Evolutionary conservation across 1,284 basidiomycete genomes (phyloP).

Genomic region (Schizopora paradoxa): DNA sequence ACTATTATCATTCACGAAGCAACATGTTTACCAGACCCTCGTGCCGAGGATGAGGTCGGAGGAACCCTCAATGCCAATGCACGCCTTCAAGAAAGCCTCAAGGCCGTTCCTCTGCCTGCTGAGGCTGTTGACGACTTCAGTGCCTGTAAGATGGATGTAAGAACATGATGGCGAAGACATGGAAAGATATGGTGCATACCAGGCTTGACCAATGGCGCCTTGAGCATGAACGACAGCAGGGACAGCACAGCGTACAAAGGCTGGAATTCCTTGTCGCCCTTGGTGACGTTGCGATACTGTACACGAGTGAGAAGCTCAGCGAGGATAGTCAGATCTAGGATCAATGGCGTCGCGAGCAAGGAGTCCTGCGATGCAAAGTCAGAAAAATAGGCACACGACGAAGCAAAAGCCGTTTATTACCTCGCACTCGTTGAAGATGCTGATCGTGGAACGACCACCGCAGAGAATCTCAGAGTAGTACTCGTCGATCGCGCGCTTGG

Average conservation of each 20-base stretch:
- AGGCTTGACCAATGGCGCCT: slow-evolving; percentile 97
- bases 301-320: slow-evolving; percentile 94
- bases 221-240: slow-evolving; percentile 92
- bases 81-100: slow-evolving; percentile 91
- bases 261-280: slow-evolving; percentile 54
- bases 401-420: slow-evolving; percentile 33
- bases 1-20: too few species aligned
- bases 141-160: slow-evolving; percentile 34
- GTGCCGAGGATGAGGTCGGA: slow-evolving; percentile 81
- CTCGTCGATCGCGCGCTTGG: slow-evolving; percentile 97
- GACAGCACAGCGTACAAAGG: slow-evolving; percentile 86
- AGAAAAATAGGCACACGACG: slow-evolving; percentile 14
- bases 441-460: slow-evolving; percentile 77
- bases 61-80: slow-evolving; percentile 80
- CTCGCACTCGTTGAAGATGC: slow-evolving; percentile 97
- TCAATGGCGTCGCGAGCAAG: slow-evolving; percentile 91
- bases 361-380: slow-evolving; percentile 62
- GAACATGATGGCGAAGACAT: not conserved
- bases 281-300: slow-evolving; percentile 66
- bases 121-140: slow-evolving; percentile 93
- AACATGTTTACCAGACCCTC: slow-evolving; percentile 70
- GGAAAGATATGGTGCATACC: slow-evolving; percentile 38
- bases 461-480: slow-evolving; percentile 95
- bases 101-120: slow-evolving; percentile 93
- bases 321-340: slow-evolving; percentile 91